Evolutionary conservation across 768 basidiomycete species (phyloP).

Genomic region (Inosperma sp.): DNA sequence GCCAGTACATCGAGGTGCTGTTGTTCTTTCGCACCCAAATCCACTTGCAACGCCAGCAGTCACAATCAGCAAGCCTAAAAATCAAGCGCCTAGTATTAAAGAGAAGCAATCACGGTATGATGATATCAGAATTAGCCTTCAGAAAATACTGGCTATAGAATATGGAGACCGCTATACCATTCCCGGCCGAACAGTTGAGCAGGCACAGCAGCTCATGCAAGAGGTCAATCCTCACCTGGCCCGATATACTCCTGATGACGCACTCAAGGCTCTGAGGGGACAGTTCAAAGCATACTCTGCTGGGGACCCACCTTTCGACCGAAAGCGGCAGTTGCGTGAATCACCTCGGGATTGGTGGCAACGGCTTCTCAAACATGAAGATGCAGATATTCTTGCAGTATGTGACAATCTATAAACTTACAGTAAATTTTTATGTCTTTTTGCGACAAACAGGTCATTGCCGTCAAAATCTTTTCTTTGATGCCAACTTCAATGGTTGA

Average conservation of each 20-base stretch:
- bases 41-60: not conserved
- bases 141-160: constrained; percentile 1
- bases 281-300: constrained; percentile 16
- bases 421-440: not conserved
- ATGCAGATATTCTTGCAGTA: not conserved
- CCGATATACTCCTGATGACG: constrained; percentile 7
- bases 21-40: not conserved
- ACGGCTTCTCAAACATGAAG: not conserved
- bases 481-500: constrained; percentile 19
- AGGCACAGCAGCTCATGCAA: constrained; percentile 10
- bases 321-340: not conserved
- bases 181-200: constrained; percentile 1
- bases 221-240: constrained; percentile 12
- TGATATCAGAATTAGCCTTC: not conserved
- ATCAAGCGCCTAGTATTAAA: not conserved
- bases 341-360: constrained; percentile 16
- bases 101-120: not conserved
- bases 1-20: not conserved
- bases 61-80: not conserved
- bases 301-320: constrained; percentile 17
- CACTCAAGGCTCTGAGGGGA: constrained; percentile 8
- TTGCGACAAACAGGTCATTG: not conserved
- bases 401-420: not conserved
- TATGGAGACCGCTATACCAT: constrained; percentile 9
- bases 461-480: constrained; percentile 9